Evolutionary conservation across 2,329 filamentous ascomycete species (phyloP).

Genomic region (Colletotrichum noveboracense): DNA sequence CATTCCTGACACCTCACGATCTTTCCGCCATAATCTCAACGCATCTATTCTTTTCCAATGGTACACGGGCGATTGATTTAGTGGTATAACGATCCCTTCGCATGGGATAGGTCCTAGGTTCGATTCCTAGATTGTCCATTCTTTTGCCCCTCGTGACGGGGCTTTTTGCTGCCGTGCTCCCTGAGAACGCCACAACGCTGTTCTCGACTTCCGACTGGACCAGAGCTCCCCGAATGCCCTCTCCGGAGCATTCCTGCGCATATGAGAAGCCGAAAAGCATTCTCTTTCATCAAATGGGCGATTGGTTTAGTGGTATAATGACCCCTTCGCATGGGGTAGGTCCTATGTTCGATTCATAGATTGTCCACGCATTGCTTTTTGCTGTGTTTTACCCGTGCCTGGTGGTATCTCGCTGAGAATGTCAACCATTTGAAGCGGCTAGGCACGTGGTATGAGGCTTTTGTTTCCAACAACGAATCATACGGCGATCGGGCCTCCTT

Average conservation of each 20-base stretch:
- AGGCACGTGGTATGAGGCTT: neutral
- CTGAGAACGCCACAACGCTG: neutral
- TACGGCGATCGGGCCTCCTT: no score
- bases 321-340: neutral
- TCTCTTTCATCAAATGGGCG: neutral
- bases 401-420: no score
- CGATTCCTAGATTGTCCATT: neutral
- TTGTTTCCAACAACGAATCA: neutral
- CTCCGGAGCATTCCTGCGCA: neutral
- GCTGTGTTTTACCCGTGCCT: neutral
- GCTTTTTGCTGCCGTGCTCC: neutral
- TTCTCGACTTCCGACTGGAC: neutral
- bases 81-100: neutral
- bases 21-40: neutral
- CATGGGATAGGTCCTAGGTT: neutral
- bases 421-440: no score
- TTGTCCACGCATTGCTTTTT: neutral
- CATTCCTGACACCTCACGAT: neutral
- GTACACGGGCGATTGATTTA: neutral
- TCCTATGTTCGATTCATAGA: neutral
- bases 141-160: neutral
- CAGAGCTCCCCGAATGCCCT: neutral
- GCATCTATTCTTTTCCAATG: fast-evolving
- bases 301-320: neutral
- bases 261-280: neutral